Evolutionary conservation across 805 yeast genomes (phyloP).

Genomic region (Schwanniomyces pseudopolymorphus): DNA sequence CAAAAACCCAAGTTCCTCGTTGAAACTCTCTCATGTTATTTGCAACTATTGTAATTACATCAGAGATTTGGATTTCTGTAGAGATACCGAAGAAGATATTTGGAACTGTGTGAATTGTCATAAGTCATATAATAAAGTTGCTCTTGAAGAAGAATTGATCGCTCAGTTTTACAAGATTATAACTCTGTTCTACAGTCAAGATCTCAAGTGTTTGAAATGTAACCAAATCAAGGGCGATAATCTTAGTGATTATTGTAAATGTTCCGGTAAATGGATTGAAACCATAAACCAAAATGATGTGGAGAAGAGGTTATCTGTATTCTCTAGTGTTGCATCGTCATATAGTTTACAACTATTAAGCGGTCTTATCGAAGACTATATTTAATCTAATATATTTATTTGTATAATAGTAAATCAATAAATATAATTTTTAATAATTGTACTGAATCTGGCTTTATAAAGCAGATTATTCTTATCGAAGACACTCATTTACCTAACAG

Average conservation of each 20-base stretch:
- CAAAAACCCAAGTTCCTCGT: conserved; percentile 69
- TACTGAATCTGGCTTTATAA: too few relatives aligned
- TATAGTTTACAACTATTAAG: conserved; percentile 60
- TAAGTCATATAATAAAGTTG: conserved; percentile 59
- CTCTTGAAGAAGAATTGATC: conserved; percentile 78
- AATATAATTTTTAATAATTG: not conserved
- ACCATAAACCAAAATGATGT: conserved; percentile 49
- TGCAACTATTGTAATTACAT: conserved; percentile 79
- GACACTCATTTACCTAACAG: too few relatives aligned
- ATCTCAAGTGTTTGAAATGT: conserved; percentile 78
- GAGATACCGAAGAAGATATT: conserved; percentile 50
- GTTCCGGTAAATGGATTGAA: conserved; percentile 85
- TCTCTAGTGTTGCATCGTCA: conserved; percentile 55
- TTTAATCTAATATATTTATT: not conserved
- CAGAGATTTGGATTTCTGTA: conserved; percentile 80
- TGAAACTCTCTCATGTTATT: conserved; percentile 63
- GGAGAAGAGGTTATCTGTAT: conserved; percentile 46
- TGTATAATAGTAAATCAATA: conserved; percentile 1
- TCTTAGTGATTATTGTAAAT: conserved; percentile 72
- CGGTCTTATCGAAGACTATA: conserved; percentile 29
- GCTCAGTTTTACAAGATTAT: conserved; percentile 56
- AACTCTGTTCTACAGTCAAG: conserved; percentile 72
- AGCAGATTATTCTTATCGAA: too few relatives aligned
- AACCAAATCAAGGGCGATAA: conserved; percentile 62
- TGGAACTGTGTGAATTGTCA: conserved; percentile 72